Conservation (phyloP, 306 rosid species). For the Adenanthera pavonina region DNA sequence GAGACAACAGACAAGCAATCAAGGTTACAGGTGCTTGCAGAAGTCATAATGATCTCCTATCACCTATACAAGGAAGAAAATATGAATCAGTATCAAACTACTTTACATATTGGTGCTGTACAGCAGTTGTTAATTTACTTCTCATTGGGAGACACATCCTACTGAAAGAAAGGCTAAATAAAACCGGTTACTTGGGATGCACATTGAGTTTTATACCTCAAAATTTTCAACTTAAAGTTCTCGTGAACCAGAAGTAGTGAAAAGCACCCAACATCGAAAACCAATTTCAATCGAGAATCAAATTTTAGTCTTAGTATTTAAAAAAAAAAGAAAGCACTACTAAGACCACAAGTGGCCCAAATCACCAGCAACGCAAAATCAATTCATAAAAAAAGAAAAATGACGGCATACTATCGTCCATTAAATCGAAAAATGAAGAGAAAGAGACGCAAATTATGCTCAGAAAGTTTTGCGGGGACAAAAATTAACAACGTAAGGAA, state of each 20-base stretch:
- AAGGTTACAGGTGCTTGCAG: slow-evolving; percentile 21
- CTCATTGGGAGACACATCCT: background rate
- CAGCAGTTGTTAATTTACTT: background rate
- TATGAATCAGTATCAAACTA: background rate
- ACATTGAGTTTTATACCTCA: background rate
- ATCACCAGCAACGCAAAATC: background rate
- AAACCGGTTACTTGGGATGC: background rate
- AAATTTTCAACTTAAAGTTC: background rate
- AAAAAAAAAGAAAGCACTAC: no score
- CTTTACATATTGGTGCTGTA: slow-evolving; percentile 17
- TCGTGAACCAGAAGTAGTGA: background rate
- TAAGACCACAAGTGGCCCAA: background rate
- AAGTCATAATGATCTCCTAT: slow-evolving; percentile 17
- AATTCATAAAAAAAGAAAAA: background rate
- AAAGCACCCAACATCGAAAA: background rate
- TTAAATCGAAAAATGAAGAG: background rate
- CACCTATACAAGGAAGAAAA: background rate
- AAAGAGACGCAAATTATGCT: background rate
- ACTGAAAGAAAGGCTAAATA: slow-evolving; percentile 1
- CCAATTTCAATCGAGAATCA: background rate
- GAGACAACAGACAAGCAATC: slow-evolving; percentile 28
- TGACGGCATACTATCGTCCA: background rate
- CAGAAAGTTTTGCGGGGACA: background rate
- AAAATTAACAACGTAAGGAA: background rate
- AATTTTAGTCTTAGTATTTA: background rate